Evolutionary conservation across 345 rosid genomes (phyloP).

Genomic region (Eucalyptus globulus): DNA sequence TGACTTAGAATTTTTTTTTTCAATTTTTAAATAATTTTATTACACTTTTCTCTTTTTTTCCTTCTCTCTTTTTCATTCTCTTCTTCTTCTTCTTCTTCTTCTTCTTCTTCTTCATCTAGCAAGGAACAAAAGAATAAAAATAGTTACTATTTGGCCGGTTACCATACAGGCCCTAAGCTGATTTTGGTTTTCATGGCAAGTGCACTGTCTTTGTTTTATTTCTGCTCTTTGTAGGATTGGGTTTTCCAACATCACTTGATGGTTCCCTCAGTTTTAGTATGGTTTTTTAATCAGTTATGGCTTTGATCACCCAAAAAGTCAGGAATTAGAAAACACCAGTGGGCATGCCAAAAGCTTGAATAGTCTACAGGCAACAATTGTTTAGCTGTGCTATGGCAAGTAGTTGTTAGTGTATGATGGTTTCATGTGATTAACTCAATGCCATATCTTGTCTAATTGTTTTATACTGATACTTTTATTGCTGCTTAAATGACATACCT

Average conservation of each 20-base stretch:
- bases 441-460: background rate
- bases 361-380: background rate
- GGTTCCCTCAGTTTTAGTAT: background rate
- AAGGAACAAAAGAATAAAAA: background rate
- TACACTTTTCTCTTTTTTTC: background rate
- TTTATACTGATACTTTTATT: background rate
- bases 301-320: background rate
- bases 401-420: background rate
- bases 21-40: too few species aligned
- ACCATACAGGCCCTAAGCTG: background rate
- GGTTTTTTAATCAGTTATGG: background rate
- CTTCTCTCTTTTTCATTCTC: too few species aligned
- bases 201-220: background rate
- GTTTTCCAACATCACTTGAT: background rate
- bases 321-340: background rate
- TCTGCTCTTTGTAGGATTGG: background rate
- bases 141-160: background rate
- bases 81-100: background rate
- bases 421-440: background rate
- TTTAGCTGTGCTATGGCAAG: background rate
- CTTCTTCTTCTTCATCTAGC: background rate
- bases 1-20: background rate
- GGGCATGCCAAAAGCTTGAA: background rate
- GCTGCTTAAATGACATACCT: background rate
- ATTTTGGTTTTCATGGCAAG: background rate